phyloP scores from a whole-genome alignment of 1,284 basidiomycete species.

The Dichomitus squalens region DNA sequence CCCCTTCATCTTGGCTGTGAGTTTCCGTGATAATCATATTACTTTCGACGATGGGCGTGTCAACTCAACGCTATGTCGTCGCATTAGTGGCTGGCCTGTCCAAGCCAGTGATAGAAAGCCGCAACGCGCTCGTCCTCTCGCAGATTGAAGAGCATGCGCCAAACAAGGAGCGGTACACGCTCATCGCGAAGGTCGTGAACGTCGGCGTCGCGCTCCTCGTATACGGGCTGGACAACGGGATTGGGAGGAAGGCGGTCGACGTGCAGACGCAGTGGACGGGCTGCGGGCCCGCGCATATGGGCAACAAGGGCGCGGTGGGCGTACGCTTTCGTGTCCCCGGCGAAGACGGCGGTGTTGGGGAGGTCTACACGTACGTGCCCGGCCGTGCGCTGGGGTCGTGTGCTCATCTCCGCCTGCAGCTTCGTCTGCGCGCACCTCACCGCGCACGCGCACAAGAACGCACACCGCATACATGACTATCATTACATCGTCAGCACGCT shows the following conservation, averaged over 20 bases:
- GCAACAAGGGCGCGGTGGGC: conserved; percentile 95
- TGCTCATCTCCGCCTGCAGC: conserved; percentile 43
- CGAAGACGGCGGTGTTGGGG: conserved; percentile 58
- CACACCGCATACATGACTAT: conserved; percentile 80
- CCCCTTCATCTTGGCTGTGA: conserved; percentile 80
- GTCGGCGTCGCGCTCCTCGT: conserved; percentile 82
- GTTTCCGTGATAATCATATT: conserved; percentile 34
- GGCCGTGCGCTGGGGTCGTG: background rate
- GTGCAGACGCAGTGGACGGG: conserved; percentile 80
- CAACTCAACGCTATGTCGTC: background rate
- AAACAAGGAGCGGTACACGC: conserved; percentile 67
- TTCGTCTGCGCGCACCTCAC: conserved; percentile 94
- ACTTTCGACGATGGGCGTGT: background rate
- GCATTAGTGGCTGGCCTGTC: conserved; percentile 63
- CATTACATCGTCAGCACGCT: conserved; percentile 81
- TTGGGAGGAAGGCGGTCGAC: conserved; percentile 62
- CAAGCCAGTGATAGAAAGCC: conserved; percentile 59
- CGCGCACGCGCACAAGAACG: conserved; percentile 78
- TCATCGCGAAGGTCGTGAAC: conserved; percentile 75
- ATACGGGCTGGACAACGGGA: conserved; percentile 72
- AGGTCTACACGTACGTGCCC: conserved; percentile 78
- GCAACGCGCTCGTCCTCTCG: conserved; percentile 64
- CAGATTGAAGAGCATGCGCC: conserved; percentile 72
- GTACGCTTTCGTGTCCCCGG: conserved; percentile 76
- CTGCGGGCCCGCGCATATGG: conserved; percentile 79